Percentiles rank a stretch among this genome's conserved stretches.
Conservation (phyloP, 1,139 yeast genomes). For the Groenewaldozyma auringiensis region DNA sequence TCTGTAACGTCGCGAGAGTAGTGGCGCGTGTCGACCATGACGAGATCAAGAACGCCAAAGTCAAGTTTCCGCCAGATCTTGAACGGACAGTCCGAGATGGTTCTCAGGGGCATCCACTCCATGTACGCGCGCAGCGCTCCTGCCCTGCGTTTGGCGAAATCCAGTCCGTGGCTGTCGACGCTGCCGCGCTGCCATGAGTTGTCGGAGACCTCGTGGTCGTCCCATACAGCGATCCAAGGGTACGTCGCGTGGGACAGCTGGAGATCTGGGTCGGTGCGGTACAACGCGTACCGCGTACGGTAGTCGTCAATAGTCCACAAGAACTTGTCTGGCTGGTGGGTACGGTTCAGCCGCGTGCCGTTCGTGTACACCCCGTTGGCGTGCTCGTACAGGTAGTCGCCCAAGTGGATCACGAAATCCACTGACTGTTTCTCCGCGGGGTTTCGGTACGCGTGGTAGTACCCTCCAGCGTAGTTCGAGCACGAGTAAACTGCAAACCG, state of each 20-base stretch:
- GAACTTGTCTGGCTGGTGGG: slow-evolving; percentile 5
- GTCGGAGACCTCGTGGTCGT: slow-evolving; percentile 9
- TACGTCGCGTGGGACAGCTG: slow-evolving; percentile 6
- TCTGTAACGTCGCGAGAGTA: slow-evolving; percentile 8
- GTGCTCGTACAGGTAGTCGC: slow-evolving; percentile 8
- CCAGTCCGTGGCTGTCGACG: slow-evolving; percentile 6
- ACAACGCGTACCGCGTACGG: slow-evolving; percentile 3
- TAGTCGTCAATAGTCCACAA: slow-evolving; percentile 5
- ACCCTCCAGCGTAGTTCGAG: slow-evolving; percentile 9
- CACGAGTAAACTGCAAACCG: slow-evolving; percentile 8
- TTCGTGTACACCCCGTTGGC: slow-evolving; percentile 5
- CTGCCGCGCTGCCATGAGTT: slow-evolving; percentile 9
- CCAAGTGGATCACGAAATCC: slow-evolving; percentile 7
- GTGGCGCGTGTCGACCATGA: slow-evolving; percentile 6
- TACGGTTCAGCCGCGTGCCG: slow-evolving; percentile 5
- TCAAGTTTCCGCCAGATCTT: slow-evolving; percentile 6
- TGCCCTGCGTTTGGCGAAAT: slow-evolving; percentile 4
- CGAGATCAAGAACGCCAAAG: slow-evolving; percentile 4
- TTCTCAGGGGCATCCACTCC: slow-evolving; percentile 9
- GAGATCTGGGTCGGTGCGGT: slow-evolving; percentile 7
- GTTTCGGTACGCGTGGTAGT: slow-evolving; percentile 7
- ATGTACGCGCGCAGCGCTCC: slow-evolving; percentile 7
- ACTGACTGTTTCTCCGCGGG: slow-evolving; percentile 4
- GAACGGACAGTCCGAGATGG: slow-evolving; percentile 1
- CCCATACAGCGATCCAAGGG: slow-evolving; percentile 9